These are phyloP conservation scores for Geranium rotundifolium DNA, from an alignment of 345 rosid species.

Conservation along the genomic window DNA sequence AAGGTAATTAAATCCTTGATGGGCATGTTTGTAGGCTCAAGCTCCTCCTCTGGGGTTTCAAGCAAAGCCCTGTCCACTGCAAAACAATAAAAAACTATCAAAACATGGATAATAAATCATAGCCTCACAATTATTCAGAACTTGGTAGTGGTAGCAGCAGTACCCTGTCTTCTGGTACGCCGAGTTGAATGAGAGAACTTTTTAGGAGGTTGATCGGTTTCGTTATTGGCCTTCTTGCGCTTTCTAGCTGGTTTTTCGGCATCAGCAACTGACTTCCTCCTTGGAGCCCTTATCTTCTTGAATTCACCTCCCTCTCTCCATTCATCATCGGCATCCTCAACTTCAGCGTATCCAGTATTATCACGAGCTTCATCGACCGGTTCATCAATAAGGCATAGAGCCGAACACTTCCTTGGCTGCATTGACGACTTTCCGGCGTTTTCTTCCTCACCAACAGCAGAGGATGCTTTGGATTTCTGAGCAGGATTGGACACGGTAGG, in stretches of 20 bases:
- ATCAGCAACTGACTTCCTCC: constrained; percentile 21
- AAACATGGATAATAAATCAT: no score
- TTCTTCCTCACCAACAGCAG: constrained; percentile 9
- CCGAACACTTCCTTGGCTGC: constrained; percentile 21
- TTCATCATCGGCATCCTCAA: constrained; percentile 16
- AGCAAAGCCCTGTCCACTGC: constrained; percentile 57
- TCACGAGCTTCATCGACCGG: constrained; percentile 25
- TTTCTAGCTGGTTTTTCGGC: constrained; percentile 26
- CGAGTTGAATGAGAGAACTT: constrained; percentile 72
- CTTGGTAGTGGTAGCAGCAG: background rate
- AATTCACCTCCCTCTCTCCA: constrained; percentile 11
- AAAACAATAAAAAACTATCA: constrained; percentile 2
- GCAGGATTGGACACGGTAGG: constrained; percentile 7
- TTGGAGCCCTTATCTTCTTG: constrained; percentile 18
- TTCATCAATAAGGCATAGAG: constrained; percentile 23
- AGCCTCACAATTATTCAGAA: background rate
- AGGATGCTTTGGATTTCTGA: constrained; percentile 12
- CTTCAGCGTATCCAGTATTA: constrained; percentile 17
- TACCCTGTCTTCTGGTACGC: constrained; percentile 48
- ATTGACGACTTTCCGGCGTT: constrained; percentile 20
- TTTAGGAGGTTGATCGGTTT: constrained; percentile 30
- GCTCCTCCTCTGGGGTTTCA: constrained; percentile 60
- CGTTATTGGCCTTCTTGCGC: constrained; percentile 25
- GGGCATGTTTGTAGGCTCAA: constrained; percentile 38
- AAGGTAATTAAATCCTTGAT: constrained; percentile 60